Conservation (phyloP, 257 asterid genomes). For the Orobanche coerulescens region DNA sequence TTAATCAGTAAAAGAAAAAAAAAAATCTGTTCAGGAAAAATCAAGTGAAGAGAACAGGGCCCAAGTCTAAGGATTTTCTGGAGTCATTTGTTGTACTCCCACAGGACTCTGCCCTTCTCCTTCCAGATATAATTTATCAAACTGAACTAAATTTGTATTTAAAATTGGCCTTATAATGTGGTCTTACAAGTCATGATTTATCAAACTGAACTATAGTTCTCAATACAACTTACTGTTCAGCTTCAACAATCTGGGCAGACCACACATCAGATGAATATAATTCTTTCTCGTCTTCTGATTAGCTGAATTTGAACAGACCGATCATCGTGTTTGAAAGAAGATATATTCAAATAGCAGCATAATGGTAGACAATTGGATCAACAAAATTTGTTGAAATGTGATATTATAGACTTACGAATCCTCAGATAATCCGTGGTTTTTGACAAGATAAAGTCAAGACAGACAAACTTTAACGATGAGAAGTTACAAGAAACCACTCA, state of each 20-base stretch:
- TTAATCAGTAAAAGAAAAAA: too few relatives aligned
- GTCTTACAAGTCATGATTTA: too few relatives aligned
- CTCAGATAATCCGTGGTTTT: neutral
- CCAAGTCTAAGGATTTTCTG: too few relatives aligned
- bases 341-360: neutral
- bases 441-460: neutral
- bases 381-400: neutral
- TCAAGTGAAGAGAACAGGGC: too few relatives aligned
- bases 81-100: too few relatives aligned
- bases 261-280: neutral
- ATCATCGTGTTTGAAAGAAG: neutral
- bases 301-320: neutral
- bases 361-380: neutral
- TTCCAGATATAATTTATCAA: too few relatives aligned
- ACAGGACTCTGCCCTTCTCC: too few relatives aligned
- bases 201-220: neutral
- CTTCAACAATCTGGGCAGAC: slow-evolving; percentile 3
- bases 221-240: neutral
- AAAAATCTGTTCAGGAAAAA: too few relatives aligned
- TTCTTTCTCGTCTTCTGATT: neutral
- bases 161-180: too few relatives aligned
- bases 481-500: slow-evolving; percentile 19
- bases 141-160: too few relatives aligned
- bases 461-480: slow-evolving; percentile 10
- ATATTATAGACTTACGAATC: neutral